Evolutionary conservation across 257 asterid genomes (phyloP).

Genomic region (Nicotiana tomentosiformis): DNA sequence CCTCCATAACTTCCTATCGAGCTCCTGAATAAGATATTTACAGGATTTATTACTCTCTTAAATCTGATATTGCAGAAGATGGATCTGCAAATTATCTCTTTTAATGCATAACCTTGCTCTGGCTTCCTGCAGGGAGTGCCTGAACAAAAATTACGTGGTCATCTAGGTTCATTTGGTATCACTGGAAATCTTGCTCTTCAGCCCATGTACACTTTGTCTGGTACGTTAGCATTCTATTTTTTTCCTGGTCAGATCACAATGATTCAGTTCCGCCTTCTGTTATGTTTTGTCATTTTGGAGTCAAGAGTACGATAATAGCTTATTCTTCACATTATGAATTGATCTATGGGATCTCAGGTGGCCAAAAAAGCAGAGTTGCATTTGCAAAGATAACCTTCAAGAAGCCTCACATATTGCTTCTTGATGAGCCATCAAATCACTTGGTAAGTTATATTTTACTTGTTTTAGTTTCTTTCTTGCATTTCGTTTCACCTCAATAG

Average conservation of each 20-base stretch:
- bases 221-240: conserved; percentile 28
- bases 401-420: conserved; percentile 92
- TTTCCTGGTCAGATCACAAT: conserved; percentile 8
- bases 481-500: background rate
- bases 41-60: background rate
- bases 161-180: conserved; percentile 93
- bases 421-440: conserved; percentile 98
- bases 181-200: conserved; percentile 99
- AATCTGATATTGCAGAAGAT: background rate
- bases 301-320: conserved; percentile 3
- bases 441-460: conserved; percentile 55
- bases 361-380: conserved; percentile 99
- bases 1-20: too few relatives aligned
- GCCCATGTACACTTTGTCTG: conserved; percentile 98
- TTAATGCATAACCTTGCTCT: conserved; percentile 1
- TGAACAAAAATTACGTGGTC: conserved; percentile 89
- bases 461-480: background rate
- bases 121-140: conserved; percentile 78
- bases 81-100: background rate
- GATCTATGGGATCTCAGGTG: conserved; percentile 54
- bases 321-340: conserved; percentile 8
- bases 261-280: background rate
- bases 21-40: conserved; percentile 2
- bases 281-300: background rate
- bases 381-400: conserved; percentile 95